Conservation (phyloP, 2,329 filamentous ascomycete species). For the Tolypocladium cylindrosporum region DNA sequence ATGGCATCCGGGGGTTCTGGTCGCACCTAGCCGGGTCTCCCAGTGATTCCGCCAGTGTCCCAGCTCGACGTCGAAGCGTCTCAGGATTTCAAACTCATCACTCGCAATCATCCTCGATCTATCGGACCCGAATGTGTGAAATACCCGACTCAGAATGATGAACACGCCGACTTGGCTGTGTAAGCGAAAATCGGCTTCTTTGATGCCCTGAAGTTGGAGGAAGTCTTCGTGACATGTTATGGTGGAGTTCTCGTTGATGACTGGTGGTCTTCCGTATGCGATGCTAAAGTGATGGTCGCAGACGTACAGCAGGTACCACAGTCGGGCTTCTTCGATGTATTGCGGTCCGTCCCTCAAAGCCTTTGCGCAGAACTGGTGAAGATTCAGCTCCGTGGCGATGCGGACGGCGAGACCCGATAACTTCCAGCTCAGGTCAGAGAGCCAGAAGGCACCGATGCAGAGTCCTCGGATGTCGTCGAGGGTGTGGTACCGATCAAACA, state of each 20-base stretch:
- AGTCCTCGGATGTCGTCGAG: slow-evolving; percentile 50
- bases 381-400: slow-evolving; percentile 46
- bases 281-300: slow-evolving; percentile 59
- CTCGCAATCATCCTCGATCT: slow-evolving; percentile 24
- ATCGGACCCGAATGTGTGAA: slow-evolving; percentile 48
- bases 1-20: not conserved
- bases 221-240: slow-evolving; percentile 48
- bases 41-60: slow-evolving; percentile 25
- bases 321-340: slow-evolving; percentile 42
- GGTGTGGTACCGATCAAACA: slow-evolving; percentile 42
- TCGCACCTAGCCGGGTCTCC: slow-evolving; percentile 20
- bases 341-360: slow-evolving; percentile 31
- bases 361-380: slow-evolving; percentile 43
- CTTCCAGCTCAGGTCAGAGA: slow-evolving; percentile 46
- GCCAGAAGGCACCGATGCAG: slow-evolving; percentile 55
- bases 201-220: slow-evolving; percentile 36
- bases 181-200: slow-evolving; percentile 43
- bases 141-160: slow-evolving; percentile 48
- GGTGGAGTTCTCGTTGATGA: slow-evolving; percentile 46
- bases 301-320: slow-evolving; percentile 56
- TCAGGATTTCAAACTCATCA: slow-evolving; percentile 21
- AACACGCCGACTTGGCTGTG: slow-evolving; percentile 51
- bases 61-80: slow-evolving; percentile 19
- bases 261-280: slow-evolving; percentile 46
- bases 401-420: slow-evolving; percentile 48